These are phyloP conservation scores for Pyricularia sp. DNA, from an alignment of 2,329 filamentous ascomycete genomes.

Conservation along the genomic window DNA sequence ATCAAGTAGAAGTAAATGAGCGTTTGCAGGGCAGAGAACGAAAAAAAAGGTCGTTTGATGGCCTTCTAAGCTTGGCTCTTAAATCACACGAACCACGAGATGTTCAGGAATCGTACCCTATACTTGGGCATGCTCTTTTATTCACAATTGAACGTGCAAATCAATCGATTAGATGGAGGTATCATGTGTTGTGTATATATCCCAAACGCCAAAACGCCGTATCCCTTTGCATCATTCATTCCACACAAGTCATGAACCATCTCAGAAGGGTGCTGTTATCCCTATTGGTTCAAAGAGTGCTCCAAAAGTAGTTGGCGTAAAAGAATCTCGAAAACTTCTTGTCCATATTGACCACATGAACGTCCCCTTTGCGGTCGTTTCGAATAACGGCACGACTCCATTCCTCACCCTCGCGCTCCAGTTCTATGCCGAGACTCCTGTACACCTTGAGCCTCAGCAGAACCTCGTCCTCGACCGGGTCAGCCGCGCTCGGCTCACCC, in stretches of 20 bases:
- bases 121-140: background rate
- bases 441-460: conserved; percentile 78
- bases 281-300: conserved; percentile 47
- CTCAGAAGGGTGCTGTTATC: background rate
- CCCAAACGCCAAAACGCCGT: background rate
- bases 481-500: conserved; percentile 31
- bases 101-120: background rate
- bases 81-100: background rate
- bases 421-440: conserved; percentile 77
- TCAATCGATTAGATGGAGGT: background rate
- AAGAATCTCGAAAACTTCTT: conserved; percentile 84
- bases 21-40: background rate
- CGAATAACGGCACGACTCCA: conserved; percentile 77
- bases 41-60: background rate
- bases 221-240: background rate
- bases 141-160: background rate
- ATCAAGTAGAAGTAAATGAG: background rate
- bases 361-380: conserved; percentile 77
- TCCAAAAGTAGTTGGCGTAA: conserved; percentile 95
- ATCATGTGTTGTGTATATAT: background rate
- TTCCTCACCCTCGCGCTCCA: conserved; percentile 64
- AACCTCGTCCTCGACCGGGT: conserved; percentile 49
- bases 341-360: conserved; percentile 90
- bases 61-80: background rate
- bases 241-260: background rate